Evolutionary conservation across 805 yeast genomes (phyloP), one percentile per base, ranked within the genome.

Genomic region (Nematodospora valgi): DNA sequence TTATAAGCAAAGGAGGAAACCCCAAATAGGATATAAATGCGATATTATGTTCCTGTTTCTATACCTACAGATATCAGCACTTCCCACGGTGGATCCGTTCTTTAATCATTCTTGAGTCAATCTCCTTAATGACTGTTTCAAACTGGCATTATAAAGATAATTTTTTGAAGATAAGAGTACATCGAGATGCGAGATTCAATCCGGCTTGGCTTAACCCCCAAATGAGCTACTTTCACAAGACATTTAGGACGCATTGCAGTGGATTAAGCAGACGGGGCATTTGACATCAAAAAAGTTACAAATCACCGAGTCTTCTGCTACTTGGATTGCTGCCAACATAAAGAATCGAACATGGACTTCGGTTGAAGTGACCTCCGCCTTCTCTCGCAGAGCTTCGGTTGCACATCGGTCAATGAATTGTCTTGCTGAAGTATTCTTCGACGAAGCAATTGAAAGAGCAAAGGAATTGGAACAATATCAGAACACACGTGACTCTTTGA

Each of bases 381-480:
- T 72, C 51, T 69, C 77, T 40, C 78, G 78, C 47, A 54, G 84
- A 29, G 76, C 83, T 3, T 68, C 77, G 3, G 54, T 76, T 14
- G 79, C 79, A 0, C 82, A 77, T 41, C 83, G 78, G 45, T 54
- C 79, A 40, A 49, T 55, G 22, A 62, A 64, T 35, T 68, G 72
- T 43, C 51, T 62, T 22, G 43, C 57, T 8, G 72, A 68, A 35
- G 59, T 67, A 9, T 48, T 55, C 49, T 49, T 58, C 48, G 62
- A 56, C 14, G 55, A 51, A 17, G 62, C 55, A 1, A 30, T 58
- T 11, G 30, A 39, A 23, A 43, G 32, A 23, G 64, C 65, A 1
- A 34, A 36, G 16, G 47, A 40, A 15, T 44, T 58, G 33, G 65
- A 59, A 37, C 40, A 41, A 10, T 47, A 47, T 37, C 50, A 47